phyloP scores from a whole-genome alignment of 2,329 filamentous ascomycete species.

The Monosporascus ibericus region DNA sequence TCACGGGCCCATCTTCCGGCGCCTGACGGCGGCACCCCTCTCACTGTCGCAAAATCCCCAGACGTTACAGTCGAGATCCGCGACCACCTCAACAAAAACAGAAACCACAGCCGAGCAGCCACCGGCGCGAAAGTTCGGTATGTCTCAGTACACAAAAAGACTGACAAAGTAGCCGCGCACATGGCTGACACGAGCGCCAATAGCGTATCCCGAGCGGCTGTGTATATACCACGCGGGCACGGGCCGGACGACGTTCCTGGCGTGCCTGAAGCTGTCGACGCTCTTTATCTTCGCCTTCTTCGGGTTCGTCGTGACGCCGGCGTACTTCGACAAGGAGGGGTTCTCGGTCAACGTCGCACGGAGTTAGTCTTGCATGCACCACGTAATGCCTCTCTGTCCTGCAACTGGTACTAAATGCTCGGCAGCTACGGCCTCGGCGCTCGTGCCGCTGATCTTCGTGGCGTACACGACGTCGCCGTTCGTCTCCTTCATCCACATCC shows the following conservation, averaged over 20 bases:
- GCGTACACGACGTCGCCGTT: conserved; percentile 62
- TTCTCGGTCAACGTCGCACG: conserved; percentile 15
- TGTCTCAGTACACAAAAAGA: neutral
- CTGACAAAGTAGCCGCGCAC: too few relatives aligned
- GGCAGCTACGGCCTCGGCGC: conserved; percentile 51
- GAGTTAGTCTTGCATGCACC: conserved; percentile 11
- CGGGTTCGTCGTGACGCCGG: conserved; percentile 55
- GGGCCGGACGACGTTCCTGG: conserved; percentile 59
- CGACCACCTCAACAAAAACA: conserved; percentile 12
- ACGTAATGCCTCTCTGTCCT: neutral
- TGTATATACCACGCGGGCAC: conserved; percentile 74
- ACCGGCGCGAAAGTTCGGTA: conserved; percentile 9
- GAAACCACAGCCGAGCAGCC: conserved; percentile 2
- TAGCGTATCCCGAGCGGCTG: conserved; percentile 42
- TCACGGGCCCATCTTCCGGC: conserved; percentile 1
- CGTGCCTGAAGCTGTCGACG: conserved; percentile 64
- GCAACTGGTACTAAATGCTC: neutral
- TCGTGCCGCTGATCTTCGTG: conserved; percentile 60
- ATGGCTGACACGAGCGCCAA: too few relatives aligned
- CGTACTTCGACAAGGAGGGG: conserved; percentile 39
- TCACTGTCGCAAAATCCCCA: conserved; percentile 3
- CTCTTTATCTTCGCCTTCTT: conserved; percentile 65
- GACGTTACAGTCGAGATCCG: conserved; percentile 8
- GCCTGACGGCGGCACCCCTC: conserved; percentile 1
- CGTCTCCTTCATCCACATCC: conserved; percentile 65